Conservation (phyloP, 495 filamentous ascomycete genomes). For the Trichoderma asperelloides region DNA sequence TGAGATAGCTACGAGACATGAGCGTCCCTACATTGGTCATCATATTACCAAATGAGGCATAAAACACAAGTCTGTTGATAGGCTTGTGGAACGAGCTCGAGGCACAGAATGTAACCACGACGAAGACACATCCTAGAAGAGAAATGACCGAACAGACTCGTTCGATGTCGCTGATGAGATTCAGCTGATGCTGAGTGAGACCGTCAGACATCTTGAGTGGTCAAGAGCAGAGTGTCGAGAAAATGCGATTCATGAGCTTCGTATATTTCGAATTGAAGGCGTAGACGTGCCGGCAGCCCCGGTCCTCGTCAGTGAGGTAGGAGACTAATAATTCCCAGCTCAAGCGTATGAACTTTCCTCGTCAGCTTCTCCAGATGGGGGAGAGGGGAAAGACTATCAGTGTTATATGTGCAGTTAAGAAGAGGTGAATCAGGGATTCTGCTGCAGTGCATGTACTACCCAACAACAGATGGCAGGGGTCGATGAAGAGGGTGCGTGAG, state of each 20-base stretch:
- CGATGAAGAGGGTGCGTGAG: neutral
- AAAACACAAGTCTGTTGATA: conserved; percentile 84
- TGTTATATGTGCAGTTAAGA: neutral
- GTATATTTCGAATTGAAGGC: neutral
- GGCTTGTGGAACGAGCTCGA: conserved; percentile 64
- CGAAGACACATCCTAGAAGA: conserved; percentile 60
- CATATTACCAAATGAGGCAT: conserved; percentile 76
- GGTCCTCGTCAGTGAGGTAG: neutral
- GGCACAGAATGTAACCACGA: conserved; percentile 60
- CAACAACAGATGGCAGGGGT: neutral
- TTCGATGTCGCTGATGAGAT: conserved; percentile 54
- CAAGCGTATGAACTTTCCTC: neutral
- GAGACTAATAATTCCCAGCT: neutral
- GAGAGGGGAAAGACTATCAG: neutral
- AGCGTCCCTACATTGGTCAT: conserved; percentile 72
- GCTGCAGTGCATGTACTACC: neutral
- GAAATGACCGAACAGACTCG: conserved; percentile 62
- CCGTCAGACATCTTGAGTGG: neutral
- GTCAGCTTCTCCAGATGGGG: neutral
- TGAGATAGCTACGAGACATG: conserved; percentile 53
- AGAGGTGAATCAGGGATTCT: neutral
- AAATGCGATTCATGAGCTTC: neutral
- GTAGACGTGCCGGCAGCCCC: conserved; percentile 2
- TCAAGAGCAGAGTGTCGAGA: neutral
- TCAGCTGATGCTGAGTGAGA: conserved; percentile 18